Evolutionary conservation across 108 stramenopile genomes (phyloP).

Genomic region (Fragilariopsis cylindrus): DNA sequence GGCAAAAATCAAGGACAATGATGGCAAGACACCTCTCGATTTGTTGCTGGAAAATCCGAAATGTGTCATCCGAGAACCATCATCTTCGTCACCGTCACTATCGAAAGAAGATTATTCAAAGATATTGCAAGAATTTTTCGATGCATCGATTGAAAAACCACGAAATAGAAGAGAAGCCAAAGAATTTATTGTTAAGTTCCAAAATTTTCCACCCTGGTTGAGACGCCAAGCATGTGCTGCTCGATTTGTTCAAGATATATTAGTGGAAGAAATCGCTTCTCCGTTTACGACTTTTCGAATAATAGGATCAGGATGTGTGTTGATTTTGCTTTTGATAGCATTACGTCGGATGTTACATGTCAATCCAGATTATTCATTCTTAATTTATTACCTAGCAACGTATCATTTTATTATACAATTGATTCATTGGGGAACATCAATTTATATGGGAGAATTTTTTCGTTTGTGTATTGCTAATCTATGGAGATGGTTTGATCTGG

Average conservation of each 20-base stretch:
- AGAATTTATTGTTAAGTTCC: slow-evolving; percentile 24
- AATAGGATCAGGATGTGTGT: slow-evolving; percentile 28
- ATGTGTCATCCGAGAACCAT: slow-evolving; percentile 16
- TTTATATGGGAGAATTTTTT: slow-evolving; percentile 24
- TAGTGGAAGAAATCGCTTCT: slow-evolving; percentile 40
- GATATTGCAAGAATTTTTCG: slow-evolving; percentile 35
- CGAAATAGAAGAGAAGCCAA: slow-evolving; percentile 13
- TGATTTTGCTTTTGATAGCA: slow-evolving; percentile 24
- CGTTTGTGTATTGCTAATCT: slow-evolving; percentile 30
- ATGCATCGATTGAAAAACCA: slow-evolving; percentile 28
- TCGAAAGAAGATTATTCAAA: slow-evolving; percentile 9
- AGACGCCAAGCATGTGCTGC: slow-evolving; percentile 42
- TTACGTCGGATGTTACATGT: slow-evolving; percentile 39
- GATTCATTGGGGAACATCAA: slow-evolving; percentile 27
- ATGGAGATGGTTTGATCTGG: slow-evolving; percentile 42
- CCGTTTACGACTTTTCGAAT: slow-evolving; percentile 30
- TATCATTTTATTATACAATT: slow-evolving; percentile 31
- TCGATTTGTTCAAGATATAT: slow-evolving; percentile 31
- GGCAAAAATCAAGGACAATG: slow-evolving; percentile 32
- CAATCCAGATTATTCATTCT: not conserved
- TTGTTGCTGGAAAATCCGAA: slow-evolving; percentile 28
- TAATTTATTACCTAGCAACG: slow-evolving; percentile 19
- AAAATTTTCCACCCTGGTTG: slow-evolving; percentile 45
- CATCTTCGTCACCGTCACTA: not conserved
- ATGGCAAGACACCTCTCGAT: slow-evolving; percentile 41